These are phyloP conservation scores for Fusarium sulawesiense DNA, from an alignment of 2,329 filamentous ascomycete genomes.

Conservation along the genomic window DNA sequence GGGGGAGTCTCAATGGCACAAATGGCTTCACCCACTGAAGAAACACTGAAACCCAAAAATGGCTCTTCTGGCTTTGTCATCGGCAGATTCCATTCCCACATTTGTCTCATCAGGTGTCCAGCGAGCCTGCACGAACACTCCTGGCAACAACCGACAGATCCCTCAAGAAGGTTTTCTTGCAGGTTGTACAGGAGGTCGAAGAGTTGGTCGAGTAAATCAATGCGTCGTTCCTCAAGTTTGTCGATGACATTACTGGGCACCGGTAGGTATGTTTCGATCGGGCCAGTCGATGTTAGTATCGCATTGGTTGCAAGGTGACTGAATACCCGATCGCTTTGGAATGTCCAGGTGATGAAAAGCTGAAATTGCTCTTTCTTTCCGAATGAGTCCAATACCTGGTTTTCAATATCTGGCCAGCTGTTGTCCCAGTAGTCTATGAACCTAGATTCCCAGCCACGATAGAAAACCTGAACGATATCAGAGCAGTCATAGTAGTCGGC, in stretches of 20 bases:
- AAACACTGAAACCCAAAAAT: accelerated
- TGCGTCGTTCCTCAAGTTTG: background rate
- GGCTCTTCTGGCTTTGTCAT: background rate
- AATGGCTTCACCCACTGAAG: background rate
- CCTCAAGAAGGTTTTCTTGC: background rate
- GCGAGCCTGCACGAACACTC: background rate
- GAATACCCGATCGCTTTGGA: background rate
- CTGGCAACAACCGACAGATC: background rate
- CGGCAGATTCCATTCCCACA: background rate
- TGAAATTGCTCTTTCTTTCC: background rate
- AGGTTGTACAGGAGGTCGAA: background rate
- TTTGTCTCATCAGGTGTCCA: background rate
- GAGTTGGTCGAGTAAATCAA: background rate
- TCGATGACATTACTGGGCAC: too few relatives aligned
- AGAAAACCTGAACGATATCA: background rate
- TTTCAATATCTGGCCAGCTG: background rate
- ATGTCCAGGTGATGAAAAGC: background rate
- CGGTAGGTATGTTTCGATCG: background rate
- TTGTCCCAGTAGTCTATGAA: background rate
- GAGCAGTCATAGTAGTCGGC: background rate
- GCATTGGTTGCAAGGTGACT: accelerated
- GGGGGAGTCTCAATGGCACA: accelerated
- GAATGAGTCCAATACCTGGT: too few relatives aligned
- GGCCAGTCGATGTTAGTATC: background rate
- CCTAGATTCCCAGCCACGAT: accelerated